Base-by-base conservation (phyloP, 1,284 basidiomycete genomes). In the Rhodotorula sp. region DNA sequence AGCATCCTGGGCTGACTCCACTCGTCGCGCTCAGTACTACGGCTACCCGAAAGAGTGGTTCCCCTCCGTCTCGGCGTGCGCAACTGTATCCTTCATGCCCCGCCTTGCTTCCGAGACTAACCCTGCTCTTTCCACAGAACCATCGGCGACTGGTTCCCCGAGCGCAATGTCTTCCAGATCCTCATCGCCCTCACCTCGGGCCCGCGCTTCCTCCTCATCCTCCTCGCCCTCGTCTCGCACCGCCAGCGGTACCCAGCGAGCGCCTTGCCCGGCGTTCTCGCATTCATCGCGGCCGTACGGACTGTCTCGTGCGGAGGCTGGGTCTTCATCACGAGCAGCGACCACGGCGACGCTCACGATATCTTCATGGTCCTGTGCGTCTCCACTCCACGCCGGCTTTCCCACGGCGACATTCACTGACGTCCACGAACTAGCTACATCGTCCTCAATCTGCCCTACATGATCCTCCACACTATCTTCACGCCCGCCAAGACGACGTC, bases 41-140 rank as follows among this genome's bases (percentile, higher is more conserved):
- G 89, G 88, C 27, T 96, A 90, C 80, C 93, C 93, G 0, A 83
- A 93, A 53, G 93, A 96, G 80, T 96, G 91, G 91, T 93, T 92
- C 79, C 93, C 93, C 10, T 93, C 91, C 7, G 93, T 97, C 7
- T 95, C 92, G 44, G 92, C 93, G 90, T 92, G 80, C 79, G 89
- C 85, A 48, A 25, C 48, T 54, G 19, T 25, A 41, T 19, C 12
- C 27, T 53, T 23, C 5, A 7, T 19, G 13, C 23, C 10, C 48
- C 4, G n/a, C 25, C 14, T 58, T 17, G 17, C 23, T 49, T 42
- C 73, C 48, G n/a, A 70, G 58, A 44, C 10, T 9, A 10, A 23
- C 61, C 48, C 59, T 10, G 13, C 16, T 19, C 16, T n/a, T 16
- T 52, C 14, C 58, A 16, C 42, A 53, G 41, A 70, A 92, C 91